Conservation (phyloP, 441 rosid species). For the Kokia cookei region DNA sequence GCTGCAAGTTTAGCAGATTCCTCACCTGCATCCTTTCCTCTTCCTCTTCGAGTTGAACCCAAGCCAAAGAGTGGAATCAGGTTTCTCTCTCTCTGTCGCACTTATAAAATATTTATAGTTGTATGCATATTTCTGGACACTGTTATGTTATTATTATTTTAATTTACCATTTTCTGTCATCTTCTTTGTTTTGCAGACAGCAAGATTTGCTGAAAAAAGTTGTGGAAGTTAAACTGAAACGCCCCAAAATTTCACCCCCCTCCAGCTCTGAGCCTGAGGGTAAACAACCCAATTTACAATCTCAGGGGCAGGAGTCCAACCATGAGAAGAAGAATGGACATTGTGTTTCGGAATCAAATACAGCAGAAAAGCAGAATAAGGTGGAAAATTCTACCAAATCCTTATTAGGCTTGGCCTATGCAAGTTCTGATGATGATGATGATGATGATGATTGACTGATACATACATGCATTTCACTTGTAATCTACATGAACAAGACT, state of each 20-base stretch:
- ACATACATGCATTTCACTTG: not conserved
- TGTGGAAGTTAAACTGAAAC: constrained; percentile 81
- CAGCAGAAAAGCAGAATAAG: constrained; percentile 19
- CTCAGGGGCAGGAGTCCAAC: constrained; percentile 20
- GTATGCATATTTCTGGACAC: not conserved
- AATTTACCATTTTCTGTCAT: not conserved
- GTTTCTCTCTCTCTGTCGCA: constrained; percentile 23
- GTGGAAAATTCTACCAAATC: constrained; percentile 44
- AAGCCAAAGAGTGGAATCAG: constrained; percentile 94
- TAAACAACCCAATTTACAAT: constrained; percentile 19
- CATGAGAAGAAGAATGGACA: constrained; percentile 24
- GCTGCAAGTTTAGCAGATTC: constrained; percentile 93
- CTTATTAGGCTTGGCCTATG: constrained; percentile 79
- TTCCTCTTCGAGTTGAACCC: constrained; percentile 88
- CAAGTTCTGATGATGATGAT: constrained; percentile 80
- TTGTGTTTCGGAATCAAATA: constrained; percentile 5
- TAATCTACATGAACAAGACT: not conserved
- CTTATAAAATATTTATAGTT: not conserved
- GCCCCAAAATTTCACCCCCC: constrained; percentile 34
- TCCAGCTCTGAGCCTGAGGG: constrained; percentile 8
- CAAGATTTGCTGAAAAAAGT: constrained; percentile 84
- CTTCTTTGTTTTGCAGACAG: constrained; percentile 44
- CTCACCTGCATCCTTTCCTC: constrained; percentile 68
- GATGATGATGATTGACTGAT: constrained; percentile 24
- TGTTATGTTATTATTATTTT: not conserved